A percentile compares a stretch with the other conserved stretches of the same genome.
phyloP scores from a whole-genome alignment of 768 basidiomycete genomes.

The Phanerochaete sordida region DNA sequence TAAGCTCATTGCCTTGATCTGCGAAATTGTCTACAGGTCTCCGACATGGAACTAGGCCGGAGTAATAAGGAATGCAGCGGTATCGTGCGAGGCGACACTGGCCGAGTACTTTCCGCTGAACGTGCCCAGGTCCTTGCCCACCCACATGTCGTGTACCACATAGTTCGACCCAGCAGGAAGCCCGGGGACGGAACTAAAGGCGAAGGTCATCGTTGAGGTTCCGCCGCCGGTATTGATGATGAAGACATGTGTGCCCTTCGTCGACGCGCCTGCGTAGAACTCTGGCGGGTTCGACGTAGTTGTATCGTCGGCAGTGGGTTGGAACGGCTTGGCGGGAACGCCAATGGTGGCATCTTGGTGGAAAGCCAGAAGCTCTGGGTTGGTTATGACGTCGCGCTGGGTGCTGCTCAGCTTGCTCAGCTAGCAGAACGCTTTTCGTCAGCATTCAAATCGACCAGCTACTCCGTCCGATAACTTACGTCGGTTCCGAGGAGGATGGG shows the following conservation, averaged over 20 bases:
- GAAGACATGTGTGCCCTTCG: constrained; percentile 51
- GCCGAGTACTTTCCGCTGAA: constrained; percentile 36
- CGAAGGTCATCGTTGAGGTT: constrained; percentile 41
- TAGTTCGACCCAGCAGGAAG: constrained; percentile 29
- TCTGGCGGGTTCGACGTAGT: constrained; percentile 45
- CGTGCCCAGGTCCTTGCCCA: constrained; percentile 39
- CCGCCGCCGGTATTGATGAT: constrained; percentile 40
- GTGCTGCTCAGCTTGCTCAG: constrained; percentile 55
- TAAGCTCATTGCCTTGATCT: not conserved
- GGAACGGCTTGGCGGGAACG: constrained; percentile 48
- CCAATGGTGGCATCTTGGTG: constrained; percentile 65
- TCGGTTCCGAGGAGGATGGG: constrained; percentile 59
- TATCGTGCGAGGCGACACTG: constrained; percentile 47
- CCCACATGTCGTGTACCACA: constrained; percentile 55
- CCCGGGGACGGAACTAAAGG: constrained; percentile 44
- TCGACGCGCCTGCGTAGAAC: constrained; percentile 47
- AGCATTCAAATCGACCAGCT: no score
- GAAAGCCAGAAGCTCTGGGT: constrained; percentile 62
- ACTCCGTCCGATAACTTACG: constrained; percentile 16
- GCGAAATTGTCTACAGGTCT: not conserved
- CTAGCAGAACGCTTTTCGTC: constrained; percentile 42
- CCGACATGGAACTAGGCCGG: constrained; percentile 1
- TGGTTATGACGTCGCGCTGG: constrained; percentile 52
- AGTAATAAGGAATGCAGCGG: constrained; percentile 45
- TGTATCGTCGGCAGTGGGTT: constrained; percentile 31